Evolutionary conservation across 768 basidiomycete species (phyloP).

Genomic region (Termitomyces sp.): DNA sequence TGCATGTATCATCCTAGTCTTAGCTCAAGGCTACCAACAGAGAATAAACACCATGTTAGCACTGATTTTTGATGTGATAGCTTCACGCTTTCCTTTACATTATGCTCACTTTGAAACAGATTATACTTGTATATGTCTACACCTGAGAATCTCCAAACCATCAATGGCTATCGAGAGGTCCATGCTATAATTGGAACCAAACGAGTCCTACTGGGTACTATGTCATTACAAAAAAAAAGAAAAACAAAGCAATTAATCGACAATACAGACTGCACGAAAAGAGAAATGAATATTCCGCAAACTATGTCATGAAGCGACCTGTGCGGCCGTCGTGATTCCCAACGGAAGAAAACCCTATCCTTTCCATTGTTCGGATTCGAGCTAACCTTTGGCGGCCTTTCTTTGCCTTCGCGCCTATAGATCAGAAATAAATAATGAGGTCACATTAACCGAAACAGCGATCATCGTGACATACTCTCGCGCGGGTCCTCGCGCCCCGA

Average conservation of each 20-base stretch:
- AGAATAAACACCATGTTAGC: too few relatives aligned
- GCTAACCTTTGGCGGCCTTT: constrained; percentile 7
- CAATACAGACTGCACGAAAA: constrained; percentile 10
- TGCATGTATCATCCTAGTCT: too few relatives aligned
- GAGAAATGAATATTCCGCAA: neutral
- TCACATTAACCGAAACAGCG: neutral
- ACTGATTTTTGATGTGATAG: too few relatives aligned
- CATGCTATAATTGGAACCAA: neutral
- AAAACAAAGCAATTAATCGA: constrained; percentile 2
- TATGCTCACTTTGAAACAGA: neutral
- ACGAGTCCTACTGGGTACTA: neutral
- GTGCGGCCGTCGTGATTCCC: neutral
- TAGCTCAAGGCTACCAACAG: too few relatives aligned
- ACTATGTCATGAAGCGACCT: neutral
- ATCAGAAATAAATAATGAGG: neutral
- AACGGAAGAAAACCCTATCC: neutral
- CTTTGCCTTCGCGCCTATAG: constrained; percentile 14
- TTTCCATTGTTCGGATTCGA: constrained; percentile 10
- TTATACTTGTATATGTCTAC: neutral
- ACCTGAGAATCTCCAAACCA: neutral
- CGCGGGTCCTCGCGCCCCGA: constrained; percentile 21
- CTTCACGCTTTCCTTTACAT: neutral
- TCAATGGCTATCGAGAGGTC: neutral
- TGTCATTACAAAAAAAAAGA: neutral
- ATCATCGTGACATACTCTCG: constrained; percentile 11